phyloP scores from a whole-genome alignment of 75 land plant species.

The Gnetum montanum region DNA sequence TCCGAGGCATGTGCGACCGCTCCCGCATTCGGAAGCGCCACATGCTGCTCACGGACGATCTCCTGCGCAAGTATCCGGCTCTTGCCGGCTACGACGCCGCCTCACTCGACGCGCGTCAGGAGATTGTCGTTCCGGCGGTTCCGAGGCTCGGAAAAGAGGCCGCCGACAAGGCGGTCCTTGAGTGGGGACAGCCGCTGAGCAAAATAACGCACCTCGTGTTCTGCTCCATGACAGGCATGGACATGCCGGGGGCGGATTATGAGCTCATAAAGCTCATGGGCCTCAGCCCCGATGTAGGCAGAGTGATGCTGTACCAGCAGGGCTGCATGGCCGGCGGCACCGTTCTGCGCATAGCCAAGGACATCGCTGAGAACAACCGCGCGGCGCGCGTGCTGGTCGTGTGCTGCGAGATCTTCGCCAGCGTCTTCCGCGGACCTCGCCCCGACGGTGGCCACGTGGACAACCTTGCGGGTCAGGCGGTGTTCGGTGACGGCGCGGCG shows the following conservation, averaged over 20 bases:
- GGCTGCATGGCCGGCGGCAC: constrained; percentile 33
- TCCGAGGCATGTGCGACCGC: constrained; percentile 25
- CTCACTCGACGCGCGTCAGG: constrained; percentile 10
- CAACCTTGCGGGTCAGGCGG: constrained; percentile 26
- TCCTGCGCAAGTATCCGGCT: constrained; percentile 1
- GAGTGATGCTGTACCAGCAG: constrained; percentile 20
- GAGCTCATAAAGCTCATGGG: constrained; percentile 8
- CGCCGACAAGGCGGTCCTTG: constrained; percentile 19
- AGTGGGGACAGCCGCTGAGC: constrained; percentile 21
- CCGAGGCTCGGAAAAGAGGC: constrained; percentile 28
- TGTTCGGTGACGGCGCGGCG: constrained; percentile 32
- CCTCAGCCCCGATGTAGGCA: constrained; percentile 11
- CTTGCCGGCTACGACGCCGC: constrained; percentile 9
- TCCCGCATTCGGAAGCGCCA: neutral
- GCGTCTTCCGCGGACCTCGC: constrained; percentile 12
- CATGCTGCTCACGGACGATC: neutral
- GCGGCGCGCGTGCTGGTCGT: constrained; percentile 30
- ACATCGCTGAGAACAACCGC: constrained; percentile 26
- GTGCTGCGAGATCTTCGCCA: constrained; percentile 6
- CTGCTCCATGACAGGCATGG: constrained; percentile 20
- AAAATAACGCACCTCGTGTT: constrained; percentile 27
- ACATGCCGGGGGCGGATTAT: constrained; percentile 29
- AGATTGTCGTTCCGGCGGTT: constrained; percentile 14
- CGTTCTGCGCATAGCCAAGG: constrained; percentile 17
- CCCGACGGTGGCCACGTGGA: constrained; percentile 27